Percentiles rank a stretch among this genome's conserved stretches.
These are phyloP conservation scores for Botrytis fragariae DNA, from an alignment of 2,329 filamentous ascomycete species.

Conservation along the genomic window DNA sequence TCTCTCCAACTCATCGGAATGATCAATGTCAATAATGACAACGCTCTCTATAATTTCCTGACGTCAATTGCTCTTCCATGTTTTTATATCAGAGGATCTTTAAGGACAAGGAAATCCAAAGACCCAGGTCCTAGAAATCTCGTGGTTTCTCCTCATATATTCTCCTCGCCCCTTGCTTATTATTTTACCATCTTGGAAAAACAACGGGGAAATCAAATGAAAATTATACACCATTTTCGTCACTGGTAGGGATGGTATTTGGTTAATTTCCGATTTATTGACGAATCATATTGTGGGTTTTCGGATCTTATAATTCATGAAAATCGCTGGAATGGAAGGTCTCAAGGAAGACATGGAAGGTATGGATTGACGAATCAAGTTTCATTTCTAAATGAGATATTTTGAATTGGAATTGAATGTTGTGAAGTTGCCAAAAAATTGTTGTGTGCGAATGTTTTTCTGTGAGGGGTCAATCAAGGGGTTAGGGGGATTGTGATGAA, in stretches of 20 bases:
- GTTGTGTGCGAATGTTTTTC: background rate
- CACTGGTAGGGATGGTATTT: background rate
- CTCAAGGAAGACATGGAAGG: background rate
- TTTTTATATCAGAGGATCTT: background rate
- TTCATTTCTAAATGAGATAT: conserved; percentile 5
- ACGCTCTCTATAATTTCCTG: background rate
- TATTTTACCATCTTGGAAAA: conserved; percentile 6
- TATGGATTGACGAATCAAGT: background rate
- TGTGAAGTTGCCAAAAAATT: background rate
- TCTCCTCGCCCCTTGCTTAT: background rate
- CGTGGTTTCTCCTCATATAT: background rate
- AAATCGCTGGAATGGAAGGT: background rate
- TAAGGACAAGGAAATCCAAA: background rate
- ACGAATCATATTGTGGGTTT: conserved; percentile 6
- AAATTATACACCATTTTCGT: background rate
- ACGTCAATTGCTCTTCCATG: conserved; percentile 5
- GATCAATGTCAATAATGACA: background rate
- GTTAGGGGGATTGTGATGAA: conserved; percentile 10
- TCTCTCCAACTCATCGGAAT: background rate
- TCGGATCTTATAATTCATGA: background rate
- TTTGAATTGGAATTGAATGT: background rate
- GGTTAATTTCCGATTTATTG: conserved; percentile 11
- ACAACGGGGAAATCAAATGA: background rate
- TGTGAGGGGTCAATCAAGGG: background rate
- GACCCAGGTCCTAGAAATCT: background rate